Base-by-base conservation (phyloP, 2,329 filamentous ascomycete species). In the Pestalotiopsis sp. region DNA sequence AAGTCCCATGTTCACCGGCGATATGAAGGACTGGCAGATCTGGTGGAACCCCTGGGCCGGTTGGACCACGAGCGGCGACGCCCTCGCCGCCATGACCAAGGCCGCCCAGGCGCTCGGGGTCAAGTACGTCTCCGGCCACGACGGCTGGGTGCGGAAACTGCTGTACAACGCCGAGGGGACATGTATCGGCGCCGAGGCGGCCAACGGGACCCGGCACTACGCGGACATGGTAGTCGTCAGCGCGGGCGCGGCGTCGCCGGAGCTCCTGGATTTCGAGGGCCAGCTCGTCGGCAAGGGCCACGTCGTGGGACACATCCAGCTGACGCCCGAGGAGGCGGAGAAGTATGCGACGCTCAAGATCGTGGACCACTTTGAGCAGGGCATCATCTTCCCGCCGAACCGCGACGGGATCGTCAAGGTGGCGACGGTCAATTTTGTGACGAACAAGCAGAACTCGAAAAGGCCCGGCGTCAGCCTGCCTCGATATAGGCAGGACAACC, bases 41-140 rank as follows among this genome's bases (percentile, higher is more conserved):
- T 49, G 73, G 1, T 74, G 69, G 69, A 74, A 71, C 38, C 72
- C 72, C 27, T 73, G 71, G 1, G 76, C 78, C 38, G 78, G 77
- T 27, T 79, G 78, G 78, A 72, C 70, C 17, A 71, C 73, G 6
- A 68, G 69, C 0, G 75, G 72, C 7, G 72, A 78, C 45, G 78
- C 77, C 0, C 73, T 80, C 1, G 66, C 77, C 13, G 71, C 72
- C n/a, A 78, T 80, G 77, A 76, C 77, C 9, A 73, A 68, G 25
- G 76, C 75, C 0, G 78, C 78, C 23, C 69, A 70, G 31, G 64
- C 38, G 1, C 61, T 71, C 14, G 77, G 78, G 12, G 77, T 75
- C 6, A 73, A 69, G 11, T 79, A 78, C 68, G 72, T 78, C 38
- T 74, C 70, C 12, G 78, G 78, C 7, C 70, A 70, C 1, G 66